Conservation (phyloP, 441 rosid genomes). For the Pelargonium fulgidum region DNA sequence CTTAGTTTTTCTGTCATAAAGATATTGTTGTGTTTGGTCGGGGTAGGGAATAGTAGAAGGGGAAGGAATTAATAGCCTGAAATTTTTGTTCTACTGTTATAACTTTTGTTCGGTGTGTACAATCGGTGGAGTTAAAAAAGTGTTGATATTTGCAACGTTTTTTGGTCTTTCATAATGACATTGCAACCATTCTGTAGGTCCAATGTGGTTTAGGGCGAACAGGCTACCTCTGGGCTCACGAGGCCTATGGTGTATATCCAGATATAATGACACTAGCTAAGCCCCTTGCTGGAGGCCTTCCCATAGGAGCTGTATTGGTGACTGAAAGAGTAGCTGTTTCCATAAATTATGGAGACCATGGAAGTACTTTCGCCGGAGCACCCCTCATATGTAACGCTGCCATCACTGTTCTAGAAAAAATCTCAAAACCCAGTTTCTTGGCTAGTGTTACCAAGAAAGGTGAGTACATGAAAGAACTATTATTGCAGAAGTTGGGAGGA, state of each 20-base stretch:
- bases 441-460: slow-evolving; percentile 59
- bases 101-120: background rate
- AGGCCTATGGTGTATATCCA: slow-evolving; percentile 54
- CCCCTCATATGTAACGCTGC: slow-evolving; percentile 67
- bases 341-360: slow-evolving; percentile 68
- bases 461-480: slow-evolving; percentile 40
- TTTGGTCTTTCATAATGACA: background rate
- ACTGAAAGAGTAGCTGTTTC: slow-evolving; percentile 68
- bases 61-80: background rate
- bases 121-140: too few relatives aligned
- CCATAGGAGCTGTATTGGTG: slow-evolving; percentile 62
- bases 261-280: slow-evolving; percentile 84
- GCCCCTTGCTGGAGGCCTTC: slow-evolving; percentile 85
- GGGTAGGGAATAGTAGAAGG: background rate
- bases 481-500: slow-evolving; percentile 50
- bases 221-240: slow-evolving; percentile 76
- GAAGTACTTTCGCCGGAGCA: slow-evolving; percentile 81
- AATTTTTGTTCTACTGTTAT: background rate
- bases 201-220: slow-evolving; percentile 87
- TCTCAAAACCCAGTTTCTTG: slow-evolving; percentile 59
- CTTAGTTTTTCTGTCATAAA: background rate
- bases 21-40: background rate
- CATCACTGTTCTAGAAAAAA: slow-evolving; percentile 53
- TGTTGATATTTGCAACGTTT: background rate
- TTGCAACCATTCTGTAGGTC: slow-evolving; percentile 32